phyloP scores from a whole-genome alignment of 805 yeast species.

The Lipomyces oligophaga region DNA sequence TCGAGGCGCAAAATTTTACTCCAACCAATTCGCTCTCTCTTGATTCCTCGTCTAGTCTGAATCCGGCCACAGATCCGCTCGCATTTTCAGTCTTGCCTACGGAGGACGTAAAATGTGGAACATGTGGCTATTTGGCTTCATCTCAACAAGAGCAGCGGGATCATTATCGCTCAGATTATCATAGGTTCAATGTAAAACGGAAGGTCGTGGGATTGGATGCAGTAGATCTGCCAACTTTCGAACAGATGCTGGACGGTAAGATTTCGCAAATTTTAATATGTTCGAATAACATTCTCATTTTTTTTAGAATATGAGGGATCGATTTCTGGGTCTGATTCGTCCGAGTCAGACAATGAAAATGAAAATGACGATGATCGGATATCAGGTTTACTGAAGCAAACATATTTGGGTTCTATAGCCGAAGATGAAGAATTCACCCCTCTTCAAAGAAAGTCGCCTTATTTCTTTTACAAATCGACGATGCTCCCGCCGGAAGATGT shows the following conservation, averaged over 20 bases:
- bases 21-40: neutral
- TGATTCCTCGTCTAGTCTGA: neutral
- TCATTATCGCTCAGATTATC: conserved; percentile 58
- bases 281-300: neutral
- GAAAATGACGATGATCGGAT: conserved; percentile 28
- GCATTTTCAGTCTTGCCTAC: neutral
- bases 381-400: conserved; percentile 3
- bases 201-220: conserved; percentile 44
- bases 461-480: conserved; percentile 10
- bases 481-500: conserved; percentile 15
- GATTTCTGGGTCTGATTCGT: conserved; percentile 54
- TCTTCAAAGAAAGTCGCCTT: conserved; percentile 22
- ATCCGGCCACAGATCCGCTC: neutral
- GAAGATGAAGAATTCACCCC: conserved; percentile 31
- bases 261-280: neutral
- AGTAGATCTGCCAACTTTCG: conserved; percentile 57
- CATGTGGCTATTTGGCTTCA: conserved; percentile 4
- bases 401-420: conserved; percentile 20
- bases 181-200: conserved; percentile 58
- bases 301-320: conserved; percentile 36
- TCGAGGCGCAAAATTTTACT: neutral
- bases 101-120: neutral
- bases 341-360: conserved; percentile 39
- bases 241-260: conserved; percentile 47
- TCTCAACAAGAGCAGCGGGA: conserved; percentile 30